Percentiles rank a stretch among this genome's conserved stretches.
phyloP scores from a whole-genome alignment of 192 early-diverging fungal species.

The Gorgonomyces haynaldii region DNA sequence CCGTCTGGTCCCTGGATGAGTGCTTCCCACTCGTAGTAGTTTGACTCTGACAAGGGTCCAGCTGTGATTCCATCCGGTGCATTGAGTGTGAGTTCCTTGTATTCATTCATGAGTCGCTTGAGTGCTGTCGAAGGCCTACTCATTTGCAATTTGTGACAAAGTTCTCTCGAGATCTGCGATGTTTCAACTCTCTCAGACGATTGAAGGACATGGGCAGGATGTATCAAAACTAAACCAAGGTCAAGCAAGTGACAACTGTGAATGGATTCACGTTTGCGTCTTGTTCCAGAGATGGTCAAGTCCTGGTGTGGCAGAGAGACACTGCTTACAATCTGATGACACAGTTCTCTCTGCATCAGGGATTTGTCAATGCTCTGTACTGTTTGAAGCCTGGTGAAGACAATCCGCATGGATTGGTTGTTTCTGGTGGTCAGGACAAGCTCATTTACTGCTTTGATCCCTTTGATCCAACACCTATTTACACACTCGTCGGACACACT shows the following conservation, averaged over 20 bases:
- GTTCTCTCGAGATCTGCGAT: constrained; percentile 2
- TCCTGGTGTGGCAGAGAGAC: constrained; percentile 56
- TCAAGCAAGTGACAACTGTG: constrained; percentile 52
- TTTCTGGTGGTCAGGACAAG: constrained; percentile 74
- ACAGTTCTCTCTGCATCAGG: constrained; percentile 52
- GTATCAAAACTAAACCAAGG: constrained; percentile 28
- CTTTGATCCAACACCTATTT: constrained; percentile 34
- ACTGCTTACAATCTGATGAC: constrained; percentile 42
- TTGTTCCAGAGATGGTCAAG: constrained; percentile 64
- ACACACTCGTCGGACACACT: constrained; percentile 68
- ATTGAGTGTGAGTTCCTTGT: constrained; percentile 79
- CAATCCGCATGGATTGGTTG: constrained; percentile 60
- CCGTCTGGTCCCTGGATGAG: constrained; percentile 79
- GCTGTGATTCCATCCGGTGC: constrained; percentile 90
- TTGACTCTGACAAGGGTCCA: constrained; percentile 53
- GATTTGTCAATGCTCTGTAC: constrained; percentile 70
- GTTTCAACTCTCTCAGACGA: background rate
- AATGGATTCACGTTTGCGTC: constrained; percentile 51
- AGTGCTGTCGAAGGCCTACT: constrained; percentile 51
- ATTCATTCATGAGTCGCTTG: constrained; percentile 88
- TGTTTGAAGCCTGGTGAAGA: constrained; percentile 41
- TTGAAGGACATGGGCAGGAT: constrained; percentile 4
- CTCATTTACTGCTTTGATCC: constrained; percentile 72
- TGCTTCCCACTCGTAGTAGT: constrained; percentile 83
- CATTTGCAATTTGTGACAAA: too few relatives aligned